A percentile compares a stretch with the other conserved stretches of the same genome.
Evolutionary conservation across 164 flowering plant genomes (phyloP).

Genomic region (Magnolia kwangsiensis): DNA sequence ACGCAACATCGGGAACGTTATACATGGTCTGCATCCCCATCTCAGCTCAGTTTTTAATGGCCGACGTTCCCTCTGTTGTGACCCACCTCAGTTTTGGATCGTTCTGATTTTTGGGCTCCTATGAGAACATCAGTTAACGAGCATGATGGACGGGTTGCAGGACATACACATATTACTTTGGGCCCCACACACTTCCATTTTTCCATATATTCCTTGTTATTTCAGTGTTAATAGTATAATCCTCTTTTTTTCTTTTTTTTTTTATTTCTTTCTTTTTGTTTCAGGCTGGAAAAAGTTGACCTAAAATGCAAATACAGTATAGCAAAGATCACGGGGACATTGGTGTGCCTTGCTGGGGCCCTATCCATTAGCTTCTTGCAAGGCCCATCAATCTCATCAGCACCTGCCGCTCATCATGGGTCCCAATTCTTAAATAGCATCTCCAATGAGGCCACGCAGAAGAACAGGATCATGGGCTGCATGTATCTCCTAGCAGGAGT

Average conservation of each 20-base stretch:
- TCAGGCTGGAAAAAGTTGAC: constrained; percentile 45
- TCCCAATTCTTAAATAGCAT: not conserved
- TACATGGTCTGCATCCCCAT: too few species aligned
- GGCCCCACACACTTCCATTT: too few species aligned
- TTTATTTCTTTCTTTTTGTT: not conserved
- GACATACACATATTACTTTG: too few species aligned
- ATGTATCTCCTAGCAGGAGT: constrained; percentile 62
- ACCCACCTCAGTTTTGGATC: too few species aligned
- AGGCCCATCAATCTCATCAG: constrained; percentile 18
- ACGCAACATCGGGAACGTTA: too few species aligned
- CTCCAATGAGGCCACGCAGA: constrained; percentile 20
- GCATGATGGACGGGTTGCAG: too few species aligned
- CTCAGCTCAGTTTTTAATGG: too few species aligned
- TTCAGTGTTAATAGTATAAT: too few species aligned
- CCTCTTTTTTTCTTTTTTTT: not conserved
- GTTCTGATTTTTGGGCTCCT: too few species aligned
- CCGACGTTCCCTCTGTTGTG: too few species aligned
- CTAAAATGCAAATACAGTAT: constrained; percentile 54
- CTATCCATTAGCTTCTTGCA: constrained; percentile 62
- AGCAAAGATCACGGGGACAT: constrained; percentile 69
- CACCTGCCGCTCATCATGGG: not conserved
- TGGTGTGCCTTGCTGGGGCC: constrained; percentile 74
- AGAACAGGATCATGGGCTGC: constrained; percentile 52
- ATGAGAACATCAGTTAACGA: too few species aligned
- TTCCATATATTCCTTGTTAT: too few species aligned